Evolutionary conservation across 2,329 filamentous ascomycete species (phyloP), one percentile per base, ranked within the genome.

Genomic region (Aspergillus phoenicis): DNA sequence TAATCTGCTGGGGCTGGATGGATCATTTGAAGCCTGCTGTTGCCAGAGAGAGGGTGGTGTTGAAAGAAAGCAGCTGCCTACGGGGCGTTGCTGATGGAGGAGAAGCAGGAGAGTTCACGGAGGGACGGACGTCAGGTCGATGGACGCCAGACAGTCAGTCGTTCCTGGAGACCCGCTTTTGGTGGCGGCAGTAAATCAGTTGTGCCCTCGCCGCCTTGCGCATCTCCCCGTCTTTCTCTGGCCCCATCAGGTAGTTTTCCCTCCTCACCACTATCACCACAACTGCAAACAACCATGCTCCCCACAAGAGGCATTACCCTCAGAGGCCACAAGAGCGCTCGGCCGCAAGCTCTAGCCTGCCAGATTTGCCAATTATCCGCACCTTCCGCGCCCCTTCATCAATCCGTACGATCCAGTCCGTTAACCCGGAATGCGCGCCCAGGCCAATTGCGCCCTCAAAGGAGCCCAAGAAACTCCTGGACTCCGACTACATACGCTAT

Each of bases 281-380:
- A n/a, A 15, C 22, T 22, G 11, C 33, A 36, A 24, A 24, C 38
- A 48, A 59, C 62, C 43, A 58, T 59, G 53, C 54, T 63, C 60
- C 57, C 60, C 52, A 79, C 79, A 75, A 78, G 73, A 58, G 68
- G 75, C 48, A 67, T 78, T 60, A 64, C 67, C 13, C 58, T 78
- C 33, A 71, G 69, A 49, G 67, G 69, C 24, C 70, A 70, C 43
- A 71, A 60, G 53, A 65, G 63, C 45, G 62, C 66, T 20, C 67
- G 60, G 39, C 55, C 65, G 26, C 70, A 70, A 56, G 66, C 68
- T 11, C 62, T 70, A 13, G 64, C 78, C 52, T 79, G 77, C 45
- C 76, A 79, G 65, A 70, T 78, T 41, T 79, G 77, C 59, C 73
- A 75, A 61, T 68, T 71, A 41, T 75, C 75, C 8, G 68, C 67